Conservation (phyloP, 129 eudicot species). For the Pittosporum tobira region DNA sequence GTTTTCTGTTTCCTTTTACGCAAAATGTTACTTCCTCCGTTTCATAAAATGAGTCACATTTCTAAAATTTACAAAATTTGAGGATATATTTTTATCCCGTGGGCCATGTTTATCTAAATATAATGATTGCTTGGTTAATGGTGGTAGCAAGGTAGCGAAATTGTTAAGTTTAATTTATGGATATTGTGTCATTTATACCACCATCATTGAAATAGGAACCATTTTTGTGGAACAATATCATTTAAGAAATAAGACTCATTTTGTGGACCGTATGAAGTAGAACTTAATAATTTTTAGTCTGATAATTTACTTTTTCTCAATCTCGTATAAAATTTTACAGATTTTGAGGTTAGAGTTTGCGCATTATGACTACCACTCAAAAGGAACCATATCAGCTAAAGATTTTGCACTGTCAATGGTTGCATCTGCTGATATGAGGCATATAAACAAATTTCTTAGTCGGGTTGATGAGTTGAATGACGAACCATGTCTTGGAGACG, state of each 20-base stretch:
- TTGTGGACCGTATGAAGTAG: too few relatives aligned
- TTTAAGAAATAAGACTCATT: too few relatives aligned
- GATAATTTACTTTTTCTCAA: neutral
- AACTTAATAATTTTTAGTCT: neutral
- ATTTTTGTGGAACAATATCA: too few relatives aligned
- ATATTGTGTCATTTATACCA: too few relatives aligned
- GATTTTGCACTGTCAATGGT: conserved; percentile 93
- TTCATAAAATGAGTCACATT: too few relatives aligned
- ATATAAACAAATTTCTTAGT: conserved; percentile 66
- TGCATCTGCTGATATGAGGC: conserved; percentile 81
- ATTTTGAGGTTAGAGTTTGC: conserved; percentile 69
- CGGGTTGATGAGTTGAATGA: conserved; percentile 44
- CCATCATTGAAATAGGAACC: too few relatives aligned
- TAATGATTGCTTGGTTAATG: too few relatives aligned
- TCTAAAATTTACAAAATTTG: too few relatives aligned
- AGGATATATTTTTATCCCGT: too few relatives aligned
- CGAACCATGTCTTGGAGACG: conserved; percentile 42
- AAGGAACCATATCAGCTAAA: conserved; percentile 75
- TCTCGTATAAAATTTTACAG: conserved; percentile 21
- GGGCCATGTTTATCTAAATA: too few relatives aligned
- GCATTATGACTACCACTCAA: conserved; percentile 69
- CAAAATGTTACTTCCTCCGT: neutral
- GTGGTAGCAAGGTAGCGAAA: too few relatives aligned
- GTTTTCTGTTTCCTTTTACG: neutral
- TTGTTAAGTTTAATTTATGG: too few relatives aligned